These are phyloP conservation scores for Calonectria multiphialidica DNA, from an alignment of 2,329 filamentous ascomycete genomes.

Conservation along the genomic window DNA sequence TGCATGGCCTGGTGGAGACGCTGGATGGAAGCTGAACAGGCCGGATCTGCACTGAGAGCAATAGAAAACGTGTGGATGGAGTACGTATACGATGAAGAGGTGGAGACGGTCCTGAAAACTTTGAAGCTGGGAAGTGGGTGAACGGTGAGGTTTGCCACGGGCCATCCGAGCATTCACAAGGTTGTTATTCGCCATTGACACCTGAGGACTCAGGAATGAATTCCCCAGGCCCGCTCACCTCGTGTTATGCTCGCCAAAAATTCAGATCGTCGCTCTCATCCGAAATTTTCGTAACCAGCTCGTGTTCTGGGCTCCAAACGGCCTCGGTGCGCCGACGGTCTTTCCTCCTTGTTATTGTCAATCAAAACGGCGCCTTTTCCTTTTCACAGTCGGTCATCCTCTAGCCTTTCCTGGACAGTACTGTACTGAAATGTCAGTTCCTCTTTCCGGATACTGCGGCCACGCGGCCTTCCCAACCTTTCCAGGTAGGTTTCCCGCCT, in stretches of 20 bases:
- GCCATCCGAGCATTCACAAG: background rate
- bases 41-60: background rate
- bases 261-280: background rate
- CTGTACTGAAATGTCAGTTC: constrained; percentile 33
- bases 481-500: constrained; percentile 29
- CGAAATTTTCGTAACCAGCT: background rate
- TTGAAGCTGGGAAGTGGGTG: background rate
- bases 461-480: constrained; percentile 30
- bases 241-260: background rate
- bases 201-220: constrained; percentile 5
- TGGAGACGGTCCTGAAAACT: constrained; percentile 14
- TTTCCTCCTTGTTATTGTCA: constrained; percentile 3
- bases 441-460: constrained; percentile 18
- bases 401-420: constrained; percentile 35
- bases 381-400: constrained; percentile 24
- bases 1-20: constrained; percentile 15
- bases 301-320: constrained; percentile 10
- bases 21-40: background rate
- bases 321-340: constrained; percentile 30
- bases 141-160: background rate
- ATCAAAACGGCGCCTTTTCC: constrained; percentile 34
- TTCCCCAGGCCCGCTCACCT: background rate
- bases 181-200: background rate
- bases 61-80: background rate
- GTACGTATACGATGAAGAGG: background rate